Base-by-base conservation (phyloP, 1,139 yeast genomes). In the Kurtzmaniella quercitrusa region DNA sequence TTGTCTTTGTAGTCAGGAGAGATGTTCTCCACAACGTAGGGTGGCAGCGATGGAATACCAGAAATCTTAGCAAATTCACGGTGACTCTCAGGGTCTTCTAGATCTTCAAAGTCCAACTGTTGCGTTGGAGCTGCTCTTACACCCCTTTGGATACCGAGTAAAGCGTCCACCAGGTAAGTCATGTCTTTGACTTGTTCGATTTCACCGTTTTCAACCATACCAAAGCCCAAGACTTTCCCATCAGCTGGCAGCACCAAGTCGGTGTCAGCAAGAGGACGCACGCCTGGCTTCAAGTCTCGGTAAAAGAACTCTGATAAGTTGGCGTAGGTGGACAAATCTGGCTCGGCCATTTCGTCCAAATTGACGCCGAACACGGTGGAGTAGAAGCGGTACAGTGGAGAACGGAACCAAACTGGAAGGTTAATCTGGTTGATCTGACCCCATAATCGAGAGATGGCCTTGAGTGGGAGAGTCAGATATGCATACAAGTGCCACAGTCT, bases 101-200 rank as follows among this genome's bases (percentile, higher is more conserved):
- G 18, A 7, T 14, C 36, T 31, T 14, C 36, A 54, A 81, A 79
- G 39, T 78, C 74, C 18, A 80, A 73, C 16, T 73, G 66, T 52
- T 76, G 80, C 18, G 77, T 64, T 2, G 89, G 88, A 0, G 86
- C 89, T 3, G 85, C 85, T 42, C 79, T 61, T 41, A 68, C 60
- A 51, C 70, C 55, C 47, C 64, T 54, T 50, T 68, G 65, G 37
- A 85, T 73, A 2, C 99, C 99, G 42, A 94, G 73, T 43, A 94
- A 77, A 7, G 96, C 94, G 54, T 88, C 94, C 14, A 93, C 76
- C 1, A 96, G 85, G 62, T 94, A 94, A 0, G 95, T 88, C 77
- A 93, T 80, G 8, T 98, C 99, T 66, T 94, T 94, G 41, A 94
- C 98, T 62, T 93, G 98, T 64, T 93, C 98, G 48, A 94, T 90